A percentile compares a stretch with the other conserved stretches of the same genome.
These are phyloP conservation scores for Selaginella moellendorffii DNA, from an alignment of 75 land plant genomes.

Conservation along the genomic window DNA sequence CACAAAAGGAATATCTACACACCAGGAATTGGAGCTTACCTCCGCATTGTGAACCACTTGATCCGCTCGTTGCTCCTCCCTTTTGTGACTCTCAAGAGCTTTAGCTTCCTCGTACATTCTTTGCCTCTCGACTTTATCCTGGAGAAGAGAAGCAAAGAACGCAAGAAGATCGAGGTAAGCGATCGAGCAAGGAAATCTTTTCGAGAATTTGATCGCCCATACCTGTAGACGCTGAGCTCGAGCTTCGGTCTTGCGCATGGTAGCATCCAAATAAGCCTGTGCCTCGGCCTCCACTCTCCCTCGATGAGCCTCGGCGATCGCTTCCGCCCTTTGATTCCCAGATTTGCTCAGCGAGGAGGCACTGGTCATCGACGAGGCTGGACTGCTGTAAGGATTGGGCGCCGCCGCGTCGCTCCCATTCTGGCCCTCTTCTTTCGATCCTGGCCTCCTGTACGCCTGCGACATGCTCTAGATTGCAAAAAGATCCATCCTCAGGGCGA, in stretches of 20 bases:
- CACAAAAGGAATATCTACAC: not conserved
- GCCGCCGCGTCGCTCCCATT: not conserved
- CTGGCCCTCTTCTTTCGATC: not conserved
- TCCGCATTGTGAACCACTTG: constrained; percentile 17
- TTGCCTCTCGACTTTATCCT: constrained; percentile 32
- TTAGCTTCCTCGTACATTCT: constrained; percentile 22
- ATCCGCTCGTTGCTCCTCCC: constrained; percentile 26
- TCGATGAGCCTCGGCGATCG: constrained; percentile 8
- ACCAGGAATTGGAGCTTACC: constrained; percentile 1
- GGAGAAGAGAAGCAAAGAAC: too few species aligned
- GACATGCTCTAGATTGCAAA: not conserved
- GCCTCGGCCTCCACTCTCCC: constrained; percentile 1
- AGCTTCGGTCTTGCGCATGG: constrained; percentile 6
- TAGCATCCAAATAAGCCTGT: constrained; percentile 4
- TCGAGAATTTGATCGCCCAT: too few species aligned
- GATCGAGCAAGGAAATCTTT: too few species aligned
- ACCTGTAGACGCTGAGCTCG: not conserved
- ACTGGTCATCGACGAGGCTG: not conserved
- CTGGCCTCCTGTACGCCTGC: not conserved
- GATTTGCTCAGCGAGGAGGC: not conserved
- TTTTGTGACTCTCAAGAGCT: constrained; percentile 21
- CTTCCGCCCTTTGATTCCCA: constrained; percentile 3
- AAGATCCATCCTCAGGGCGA: too few species aligned
- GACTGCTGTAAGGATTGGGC: not conserved
- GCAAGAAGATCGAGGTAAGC: too few species aligned